Conservation (phyloP, 1,284 basidiomycete genomes). For the Butyriboletus appendiculatus region DNA sequence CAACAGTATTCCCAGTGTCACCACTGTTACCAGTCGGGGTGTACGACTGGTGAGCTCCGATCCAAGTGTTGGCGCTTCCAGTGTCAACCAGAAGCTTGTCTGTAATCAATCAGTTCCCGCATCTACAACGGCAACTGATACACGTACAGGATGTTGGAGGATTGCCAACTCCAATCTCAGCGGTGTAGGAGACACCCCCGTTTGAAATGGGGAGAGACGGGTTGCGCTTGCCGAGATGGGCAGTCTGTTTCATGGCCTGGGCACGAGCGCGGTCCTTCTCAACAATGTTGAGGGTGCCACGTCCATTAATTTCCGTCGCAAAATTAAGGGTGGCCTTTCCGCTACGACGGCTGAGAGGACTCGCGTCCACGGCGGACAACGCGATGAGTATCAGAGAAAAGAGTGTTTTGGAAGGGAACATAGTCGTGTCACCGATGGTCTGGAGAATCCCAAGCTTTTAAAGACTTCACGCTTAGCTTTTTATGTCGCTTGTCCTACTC, state of each 20-base stretch:
- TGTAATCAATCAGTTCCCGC: constrained; percentile 1
- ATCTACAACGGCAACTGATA: background rate
- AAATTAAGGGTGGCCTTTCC: constrained; percentile 20
- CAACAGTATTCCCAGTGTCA: constrained; percentile 44
- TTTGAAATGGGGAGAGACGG: constrained; percentile 12
- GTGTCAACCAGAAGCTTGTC: constrained; percentile 36
- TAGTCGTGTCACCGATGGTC: background rate
- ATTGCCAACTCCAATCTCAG: constrained; percentile 43
- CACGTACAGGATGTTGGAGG: constrained; percentile 45
- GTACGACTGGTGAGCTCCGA: constrained; percentile 40
- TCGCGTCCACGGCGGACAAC: constrained; percentile 15
- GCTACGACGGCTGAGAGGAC: constrained; percentile 5
- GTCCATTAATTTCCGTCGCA: constrained; percentile 8
- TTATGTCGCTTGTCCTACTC: background rate
- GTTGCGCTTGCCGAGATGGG: constrained; percentile 8
- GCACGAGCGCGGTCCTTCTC: constrained; percentile 26
- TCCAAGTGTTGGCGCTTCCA: constrained; percentile 41
- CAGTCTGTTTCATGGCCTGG: constrained; percentile 7
- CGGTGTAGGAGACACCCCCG: constrained; percentile 33
- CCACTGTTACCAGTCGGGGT: constrained; percentile 41
- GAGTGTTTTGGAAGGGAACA: constrained; percentile 6
- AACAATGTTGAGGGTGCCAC: background rate
- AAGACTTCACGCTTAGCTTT: background rate
- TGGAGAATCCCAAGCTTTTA: background rate
- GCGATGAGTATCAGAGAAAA: constrained; percentile 11